These are phyloP conservation scores for Chaetomiaceae sp. DNA, from an alignment of 2,329 filamentous ascomycete genomes.

Conservation along the genomic window DNA sequence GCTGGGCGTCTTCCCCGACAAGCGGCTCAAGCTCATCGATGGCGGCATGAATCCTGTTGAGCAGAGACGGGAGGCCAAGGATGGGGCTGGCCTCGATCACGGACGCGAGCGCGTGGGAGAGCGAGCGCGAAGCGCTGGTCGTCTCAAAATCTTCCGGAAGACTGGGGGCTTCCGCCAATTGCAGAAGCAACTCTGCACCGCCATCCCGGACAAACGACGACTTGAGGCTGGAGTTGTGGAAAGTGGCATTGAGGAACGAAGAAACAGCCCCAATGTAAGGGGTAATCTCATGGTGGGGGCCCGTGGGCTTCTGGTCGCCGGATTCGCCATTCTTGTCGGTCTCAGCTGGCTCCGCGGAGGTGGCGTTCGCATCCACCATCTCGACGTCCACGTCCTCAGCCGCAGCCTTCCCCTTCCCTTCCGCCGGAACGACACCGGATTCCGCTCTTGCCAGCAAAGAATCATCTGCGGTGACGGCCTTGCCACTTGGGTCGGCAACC, in stretches of 20 bases:
- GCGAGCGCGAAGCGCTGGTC: slow-evolving; percentile 60
- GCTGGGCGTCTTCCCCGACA: slow-evolving; percentile 46
- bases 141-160: slow-evolving; percentile 70
- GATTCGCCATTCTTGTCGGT: slow-evolving; percentile 1
- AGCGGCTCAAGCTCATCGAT: slow-evolving; percentile 66
- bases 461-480: slow-evolving; percentile 53
- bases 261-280: slow-evolving; percentile 72
- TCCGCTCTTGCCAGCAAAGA: slow-evolving; percentile 30
- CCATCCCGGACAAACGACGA: slow-evolving; percentile 70
- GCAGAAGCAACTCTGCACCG: slow-evolving; percentile 77
- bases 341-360: not conserved
- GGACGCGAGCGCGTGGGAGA: slow-evolving; percentile 70
- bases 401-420: slow-evolving; percentile 38
- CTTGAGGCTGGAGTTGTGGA: slow-evolving; percentile 70
- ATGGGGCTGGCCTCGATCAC: slow-evolving; percentile 78
- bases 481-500: slow-evolving; percentile 54
- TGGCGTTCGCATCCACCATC: slow-evolving; percentile 53
- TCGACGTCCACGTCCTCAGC: slow-evolving; percentile 52
- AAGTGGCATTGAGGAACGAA: slow-evolving; percentile 71
- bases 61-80: slow-evolving; percentile 73
- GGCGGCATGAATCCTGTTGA: slow-evolving; percentile 67
- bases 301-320: slow-evolving; percentile 1
- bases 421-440: slow-evolving; percentile 28
- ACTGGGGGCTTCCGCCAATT: slow-evolving; percentile 77
- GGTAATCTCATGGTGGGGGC: slow-evolving; percentile 42